A percentile compares a stretch with the other conserved stretches of the same genome.
Conservation (phyloP, 1,284 basidiomycete genomes). For the Rhodotorula sp. region DNA sequence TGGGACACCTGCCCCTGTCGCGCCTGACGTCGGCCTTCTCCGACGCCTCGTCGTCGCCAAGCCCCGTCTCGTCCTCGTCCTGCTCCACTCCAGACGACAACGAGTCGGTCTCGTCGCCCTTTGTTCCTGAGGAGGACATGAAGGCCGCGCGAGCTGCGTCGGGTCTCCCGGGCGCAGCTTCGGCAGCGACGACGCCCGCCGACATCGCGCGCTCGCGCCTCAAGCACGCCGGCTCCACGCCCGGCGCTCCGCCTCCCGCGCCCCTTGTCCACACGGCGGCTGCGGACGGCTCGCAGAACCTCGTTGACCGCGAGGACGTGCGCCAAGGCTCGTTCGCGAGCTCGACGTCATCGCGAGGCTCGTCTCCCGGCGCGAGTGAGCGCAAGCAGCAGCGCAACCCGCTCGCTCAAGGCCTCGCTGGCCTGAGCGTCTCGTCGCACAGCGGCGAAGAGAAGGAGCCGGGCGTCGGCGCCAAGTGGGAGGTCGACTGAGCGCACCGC, state of each 20-base stretch:
- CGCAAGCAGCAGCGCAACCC: neutral
- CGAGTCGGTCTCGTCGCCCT: neutral
- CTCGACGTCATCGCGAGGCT: neutral
- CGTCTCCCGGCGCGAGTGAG: neutral
- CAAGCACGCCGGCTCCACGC: conserved; percentile 29
- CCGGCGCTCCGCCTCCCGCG: conserved; percentile 21
- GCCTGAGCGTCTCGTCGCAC: neutral
- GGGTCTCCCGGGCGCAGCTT: neutral
- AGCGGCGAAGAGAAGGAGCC: neutral
- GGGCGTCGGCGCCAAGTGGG: conserved; percentile 2
- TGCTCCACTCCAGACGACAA: conserved; percentile 15
- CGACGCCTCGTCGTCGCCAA: neutral
- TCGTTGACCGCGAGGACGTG: neutral
- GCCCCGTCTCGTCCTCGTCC: conserved; percentile 3
- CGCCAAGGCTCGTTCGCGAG: neutral
- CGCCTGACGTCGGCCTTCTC: conserved; percentile 20
- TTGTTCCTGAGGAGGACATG: neutral
- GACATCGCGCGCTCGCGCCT: conserved; percentile 9
- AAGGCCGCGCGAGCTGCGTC: neutral
- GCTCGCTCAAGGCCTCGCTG: neutral
- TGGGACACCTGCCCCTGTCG: neutral
- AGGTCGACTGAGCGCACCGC: conserved; percentile 1
- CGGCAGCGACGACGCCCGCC: conserved; percentile 2
- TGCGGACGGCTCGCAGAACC: neutral
- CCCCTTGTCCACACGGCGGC: conserved; percentile 2